These are phyloP conservation scores for Pythium graminicola DNA, from an alignment of 352 stramenopile genomes.

Conservation along the genomic window DNA sequence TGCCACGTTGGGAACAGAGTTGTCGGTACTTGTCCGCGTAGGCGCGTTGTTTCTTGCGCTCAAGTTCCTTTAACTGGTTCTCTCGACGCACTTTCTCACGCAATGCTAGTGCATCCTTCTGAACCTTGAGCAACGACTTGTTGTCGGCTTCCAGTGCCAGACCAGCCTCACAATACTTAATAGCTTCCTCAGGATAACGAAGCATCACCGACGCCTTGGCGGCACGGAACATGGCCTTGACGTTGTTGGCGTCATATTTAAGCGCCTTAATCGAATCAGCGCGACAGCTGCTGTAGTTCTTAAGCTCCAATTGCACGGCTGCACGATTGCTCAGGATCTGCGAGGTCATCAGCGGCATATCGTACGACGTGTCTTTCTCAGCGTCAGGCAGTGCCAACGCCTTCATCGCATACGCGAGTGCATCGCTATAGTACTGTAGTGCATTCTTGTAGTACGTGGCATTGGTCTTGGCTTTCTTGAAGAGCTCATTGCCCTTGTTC, in stretches of 20 bases:
- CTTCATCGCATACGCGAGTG: constrained; percentile 70
- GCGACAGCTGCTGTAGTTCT: constrained; percentile 81
- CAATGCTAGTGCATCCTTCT: constrained; percentile 51
- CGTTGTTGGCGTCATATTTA: constrained; percentile 53
- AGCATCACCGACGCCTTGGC: constrained; percentile 79
- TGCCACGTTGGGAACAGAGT: constrained; percentile 49
- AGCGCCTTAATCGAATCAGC: constrained; percentile 72
- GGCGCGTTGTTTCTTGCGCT: constrained; percentile 59
- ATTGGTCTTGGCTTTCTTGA: constrained; percentile 61
- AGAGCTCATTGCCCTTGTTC: constrained; percentile 86
- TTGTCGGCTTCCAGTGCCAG: constrained; percentile 69
- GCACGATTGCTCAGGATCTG: constrained; percentile 80
- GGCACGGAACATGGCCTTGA: constrained; percentile 83
- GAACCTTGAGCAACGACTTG: constrained; percentile 66
- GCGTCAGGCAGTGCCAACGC: constrained; percentile 53
- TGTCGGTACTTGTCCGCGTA: constrained; percentile 75
- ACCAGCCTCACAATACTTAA: constrained; percentile 76
- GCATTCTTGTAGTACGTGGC: constrained; percentile 73
- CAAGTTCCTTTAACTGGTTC: constrained; percentile 41
- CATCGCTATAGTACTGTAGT: constrained; percentile 76
- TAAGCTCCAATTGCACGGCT: constrained; percentile 75
- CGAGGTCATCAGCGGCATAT: constrained; percentile 66
- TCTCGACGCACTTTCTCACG: constrained; percentile 58
- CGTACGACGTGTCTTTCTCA: constrained; percentile 48
- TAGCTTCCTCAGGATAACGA: constrained; percentile 65